Base-by-base conservation (phyloP, 2,329 filamentous ascomycete genomes). In the Penicillium sp. region DNA sequence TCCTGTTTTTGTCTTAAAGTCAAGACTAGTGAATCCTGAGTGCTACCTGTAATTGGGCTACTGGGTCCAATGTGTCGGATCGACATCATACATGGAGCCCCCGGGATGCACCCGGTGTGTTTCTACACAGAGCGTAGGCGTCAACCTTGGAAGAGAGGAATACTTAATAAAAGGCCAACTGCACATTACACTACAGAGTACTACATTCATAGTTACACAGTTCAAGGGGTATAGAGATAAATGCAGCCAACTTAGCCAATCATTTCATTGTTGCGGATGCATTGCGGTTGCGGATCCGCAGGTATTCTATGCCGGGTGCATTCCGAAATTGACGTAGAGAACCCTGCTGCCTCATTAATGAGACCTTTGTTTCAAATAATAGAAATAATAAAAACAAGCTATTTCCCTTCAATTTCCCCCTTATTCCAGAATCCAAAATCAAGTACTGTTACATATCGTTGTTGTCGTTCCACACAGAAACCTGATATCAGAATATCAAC, bases 281-380 rank as follows among this genome's bases (percentile, higher is more conserved):
- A 19, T 4, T 38, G 35, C 35, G 1, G 8, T 10, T 38, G 17
- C 35, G 15, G 45, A 35, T 48, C 45, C 19, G 19, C 45, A 35
- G 12, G 15, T 21, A 35, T 15, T 5, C 19, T 46, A 29, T 31
- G 7, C 41, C 63, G 63, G 62, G 62, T 63, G 52, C 38, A 49
- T 60, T 15, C 63, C 62, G 63, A 35, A 17, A 21, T 65, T 62
- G 61, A 59, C 61, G 63, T 59, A 59, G 37, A 17, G 41, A 23
- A 47, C 33, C 55, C 43, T 57, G 37, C 31, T 19, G 29, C 40
- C 52, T 62, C 50, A 50, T 57, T 54, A 58, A 43, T 7, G 6
- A 50, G 31, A 12, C 31, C 2, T 29, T 57, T 47, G 21, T 42
- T 51, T 45, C 10, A 35, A 46, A 45, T 35, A 49, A 41, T 29